Base-by-base conservation (phyloP, 2,329 filamentous ascomycete genomes). In the Mariannaea elegans region DNA sequence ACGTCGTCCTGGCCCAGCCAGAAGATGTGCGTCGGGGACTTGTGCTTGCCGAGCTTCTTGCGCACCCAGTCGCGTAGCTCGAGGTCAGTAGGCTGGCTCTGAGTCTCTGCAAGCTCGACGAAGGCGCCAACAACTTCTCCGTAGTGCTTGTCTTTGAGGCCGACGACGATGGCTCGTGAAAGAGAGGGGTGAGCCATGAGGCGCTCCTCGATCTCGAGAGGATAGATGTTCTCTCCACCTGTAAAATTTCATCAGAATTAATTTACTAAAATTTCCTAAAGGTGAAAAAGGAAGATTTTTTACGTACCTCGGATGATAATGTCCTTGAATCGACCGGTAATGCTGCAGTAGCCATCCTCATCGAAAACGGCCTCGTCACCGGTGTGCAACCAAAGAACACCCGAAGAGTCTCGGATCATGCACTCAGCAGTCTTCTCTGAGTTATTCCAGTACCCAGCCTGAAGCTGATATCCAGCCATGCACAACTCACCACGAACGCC, bases 301-400 rank as follows among this genome's bases (percentile, higher is more conserved):
- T 49, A 32, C 77, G 52, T 68, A 82, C 87, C 90, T 68, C 90
- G 81, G 61, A 93, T 93, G 58, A 93, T 92, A 32, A 93, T 92
- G 59, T 93, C 90, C 77, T 93, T 93, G 77, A 92, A 91, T 18
- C 90, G 81, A 1, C 90, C 90, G 0, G 90, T 93, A 65, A 93
- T 92, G 7, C 80, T 82, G 65, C 89, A 92, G 71, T 91, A 91
- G 0, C 89, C 90, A 8, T 86, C 76, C 31, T 87, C 84, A 59
- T 92, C 89, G 57, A 88, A 86, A 7, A 89, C 81, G 31, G 92
- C 84, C 63, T 91, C 83, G 69, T 94, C 90, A 0, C 89, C 89
- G 0, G 89, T 91, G 63, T 87, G 84, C 63, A 75, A 78, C 89
- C 90, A 92, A 60, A 87, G 67, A 18, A 84, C 77, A 1, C 84